Evolutionary conservation across 148 eudicot genomes (phyloP).

Genomic region (Dysphania ambrosioides): DNA sequence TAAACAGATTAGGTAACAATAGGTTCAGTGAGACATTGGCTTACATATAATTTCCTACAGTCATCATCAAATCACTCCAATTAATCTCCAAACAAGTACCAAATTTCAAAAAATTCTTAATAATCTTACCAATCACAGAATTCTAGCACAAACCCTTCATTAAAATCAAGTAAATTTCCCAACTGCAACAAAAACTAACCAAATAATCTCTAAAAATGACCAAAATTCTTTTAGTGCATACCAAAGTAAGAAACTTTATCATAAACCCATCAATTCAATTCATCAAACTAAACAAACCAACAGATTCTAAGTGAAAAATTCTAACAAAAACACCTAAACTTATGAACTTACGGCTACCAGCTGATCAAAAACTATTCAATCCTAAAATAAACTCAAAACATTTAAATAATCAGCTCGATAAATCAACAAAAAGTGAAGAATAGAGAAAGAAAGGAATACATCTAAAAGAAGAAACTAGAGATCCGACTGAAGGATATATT

Average conservation of each 20-base stretch:
- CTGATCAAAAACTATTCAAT: too few relatives aligned
- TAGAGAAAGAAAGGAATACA: background rate
- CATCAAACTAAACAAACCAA: background rate
- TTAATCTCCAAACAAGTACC: too few relatives aligned
- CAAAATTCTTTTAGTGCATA: too few relatives aligned
- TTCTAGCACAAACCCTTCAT: conserved; percentile 19
- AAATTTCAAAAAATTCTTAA: too few relatives aligned
- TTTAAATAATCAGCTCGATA: background rate
- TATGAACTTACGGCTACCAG: too few relatives aligned
- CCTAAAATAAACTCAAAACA: background rate
- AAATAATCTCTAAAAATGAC: too few relatives aligned
- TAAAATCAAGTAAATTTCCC: background rate
- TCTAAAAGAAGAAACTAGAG: conserved; percentile 28
- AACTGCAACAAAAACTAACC: background rate
- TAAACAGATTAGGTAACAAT: too few relatives aligned
- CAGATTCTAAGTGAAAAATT: background rate
- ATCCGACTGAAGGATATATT: conserved; percentile 9
- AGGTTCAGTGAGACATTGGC: too few relatives aligned
- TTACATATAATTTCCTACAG: too few relatives aligned
- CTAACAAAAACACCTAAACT: background rate
- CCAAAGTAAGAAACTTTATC: background rate
- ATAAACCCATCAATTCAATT: conserved; percentile 20
- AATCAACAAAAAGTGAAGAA: too few relatives aligned
- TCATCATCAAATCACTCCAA: too few relatives aligned
- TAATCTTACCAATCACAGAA: conserved; percentile 7